Base-by-base conservation (phyloP, 2,329 filamentous ascomycete species). In the Ilyonectria sp. region DNA sequence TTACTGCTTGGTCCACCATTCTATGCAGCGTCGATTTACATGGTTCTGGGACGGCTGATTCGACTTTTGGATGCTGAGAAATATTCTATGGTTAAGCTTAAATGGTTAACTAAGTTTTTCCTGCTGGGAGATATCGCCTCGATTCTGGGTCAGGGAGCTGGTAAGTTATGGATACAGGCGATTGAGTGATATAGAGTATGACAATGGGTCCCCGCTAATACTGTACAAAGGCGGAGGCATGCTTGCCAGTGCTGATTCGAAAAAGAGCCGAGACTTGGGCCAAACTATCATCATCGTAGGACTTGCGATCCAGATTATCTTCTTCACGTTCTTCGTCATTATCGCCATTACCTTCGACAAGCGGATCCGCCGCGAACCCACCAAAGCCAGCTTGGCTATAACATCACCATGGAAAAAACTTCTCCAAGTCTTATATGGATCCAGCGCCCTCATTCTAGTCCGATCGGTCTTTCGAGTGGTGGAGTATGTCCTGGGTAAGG, bases 281-380 rank as follows among this genome's bases (percentile, higher is more conserved):
- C 76, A 84, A 59, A 79, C 82, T 6, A 75, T 89, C 37, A 83
- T 89, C 9, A 76, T 89, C 10, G 82, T 69, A 2, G 87, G 87
- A 6, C 76, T 90, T 1, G 76, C 83, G 5, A 74, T 89, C 3
- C 87, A 90, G 69, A 80, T 90, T 9, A 46, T 86, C n/a, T 82
- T 86, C 60, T 88, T 90, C 61, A 79, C 79, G 2, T 76, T 87
- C 47, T 90, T 90, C 69, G 76, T 87, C n/a, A 53, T 83, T 1
- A 79, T 82, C 0, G 80, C 84, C 0, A 68, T 79, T 2, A 66
- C 83, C 0, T 87, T 87, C 72, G 82, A 88, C 61, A 62, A 61
- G 2, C 60, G 70, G 2, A 67, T 75, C 47, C 46, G 47, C 23
- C 44, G 29, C n/a, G 43, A 40, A 1, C 71, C 65, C 4, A 66